Evolutionary conservation across 345 rosid genomes (phyloP).

Genomic region (Ceriops tagal): DNA sequence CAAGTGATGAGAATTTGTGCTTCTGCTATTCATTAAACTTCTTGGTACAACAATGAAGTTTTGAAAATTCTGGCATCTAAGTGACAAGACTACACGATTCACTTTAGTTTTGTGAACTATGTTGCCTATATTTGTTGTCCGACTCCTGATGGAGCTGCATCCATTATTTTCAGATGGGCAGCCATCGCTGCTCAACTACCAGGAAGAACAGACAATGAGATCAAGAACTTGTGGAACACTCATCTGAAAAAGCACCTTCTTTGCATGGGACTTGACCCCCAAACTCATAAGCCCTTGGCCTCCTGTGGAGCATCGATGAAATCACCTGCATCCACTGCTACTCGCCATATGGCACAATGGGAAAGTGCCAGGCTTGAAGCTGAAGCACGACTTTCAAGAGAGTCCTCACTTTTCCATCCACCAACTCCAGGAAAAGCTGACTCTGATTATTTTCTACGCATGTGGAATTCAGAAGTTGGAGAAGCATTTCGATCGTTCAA

Average conservation of each 20-base stretch:
- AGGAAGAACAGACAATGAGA: conserved; percentile 96
- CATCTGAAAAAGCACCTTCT: conserved; percentile 85
- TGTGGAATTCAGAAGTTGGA: conserved; percentile 93
- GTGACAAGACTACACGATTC: too few species aligned
- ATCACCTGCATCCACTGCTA: conserved; percentile 54
- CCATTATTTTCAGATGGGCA: conserved; percentile 67
- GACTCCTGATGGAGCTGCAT: neutral
- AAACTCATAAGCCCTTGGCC: conserved; percentile 65
- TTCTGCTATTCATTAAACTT: too few species aligned
- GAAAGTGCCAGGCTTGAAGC: conserved; percentile 99
- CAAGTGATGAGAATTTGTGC: too few species aligned
- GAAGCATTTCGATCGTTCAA: conserved; percentile 59
- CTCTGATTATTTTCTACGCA: conserved; percentile 65
- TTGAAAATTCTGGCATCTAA: too few species aligned
- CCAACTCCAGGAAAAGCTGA: conserved; percentile 31
- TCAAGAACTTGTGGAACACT: conserved; percentile 97
- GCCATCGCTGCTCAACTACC: conserved; percentile 93
- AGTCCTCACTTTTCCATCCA: conserved; percentile 50
- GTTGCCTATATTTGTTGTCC: neutral
- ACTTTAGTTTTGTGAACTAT: too few species aligned
- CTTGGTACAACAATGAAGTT: too few species aligned
- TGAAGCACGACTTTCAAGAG: conserved; percentile 82
- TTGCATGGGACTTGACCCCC: conserved; percentile 85
- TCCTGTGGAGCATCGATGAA: conserved; percentile 35
- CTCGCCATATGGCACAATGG: conserved; percentile 99